These are phyloP conservation scores for Citrus sp. DNA, from an alignment of 345 rosid genomes.

Conservation along the genomic window DNA sequence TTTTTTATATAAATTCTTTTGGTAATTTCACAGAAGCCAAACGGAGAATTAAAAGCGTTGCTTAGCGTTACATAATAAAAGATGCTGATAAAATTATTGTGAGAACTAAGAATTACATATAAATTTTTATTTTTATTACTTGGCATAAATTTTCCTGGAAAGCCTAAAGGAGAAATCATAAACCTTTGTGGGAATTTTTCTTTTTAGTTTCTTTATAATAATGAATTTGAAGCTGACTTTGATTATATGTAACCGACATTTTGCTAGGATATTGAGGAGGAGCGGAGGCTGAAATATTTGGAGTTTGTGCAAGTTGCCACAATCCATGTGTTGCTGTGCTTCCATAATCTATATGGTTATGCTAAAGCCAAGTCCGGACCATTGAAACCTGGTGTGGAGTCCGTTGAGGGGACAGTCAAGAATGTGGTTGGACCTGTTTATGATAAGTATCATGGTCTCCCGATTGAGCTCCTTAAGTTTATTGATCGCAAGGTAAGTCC, in stretches of 20 bases:
- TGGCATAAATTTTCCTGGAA: not conserved
- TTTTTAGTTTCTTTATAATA: not conserved
- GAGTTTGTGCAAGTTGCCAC: conserved; percentile 79
- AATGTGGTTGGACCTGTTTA: conserved; percentile 75
- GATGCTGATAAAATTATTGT: not conserved
- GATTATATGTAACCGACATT: not conserved
- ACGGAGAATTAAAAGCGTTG: not conserved
- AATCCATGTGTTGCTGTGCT: conserved; percentile 50
- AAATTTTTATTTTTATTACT: too few species aligned
- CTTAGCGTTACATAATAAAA: not conserved
- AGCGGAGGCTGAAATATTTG: conserved; percentile 65
- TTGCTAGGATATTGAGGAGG: conserved; percentile 20
- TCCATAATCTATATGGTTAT: conserved; percentile 50
- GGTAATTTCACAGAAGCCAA: not conserved
- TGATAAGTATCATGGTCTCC: conserved; percentile 62
- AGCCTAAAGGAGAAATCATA: not conserved
- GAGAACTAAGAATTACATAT: not conserved
- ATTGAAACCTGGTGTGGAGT: conserved; percentile 75
- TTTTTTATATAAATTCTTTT: too few species aligned
- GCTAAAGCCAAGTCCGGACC: conserved; percentile 86
- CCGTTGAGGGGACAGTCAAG: conserved; percentile 78
- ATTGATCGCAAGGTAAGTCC: conserved; percentile 70
- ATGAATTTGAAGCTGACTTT: not conserved
- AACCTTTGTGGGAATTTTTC: not conserved
- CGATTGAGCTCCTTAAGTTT: conserved; percentile 60